Conservation (phyloP, 164 flowering plant species). For the Umbilicus rupestris region DNA sequence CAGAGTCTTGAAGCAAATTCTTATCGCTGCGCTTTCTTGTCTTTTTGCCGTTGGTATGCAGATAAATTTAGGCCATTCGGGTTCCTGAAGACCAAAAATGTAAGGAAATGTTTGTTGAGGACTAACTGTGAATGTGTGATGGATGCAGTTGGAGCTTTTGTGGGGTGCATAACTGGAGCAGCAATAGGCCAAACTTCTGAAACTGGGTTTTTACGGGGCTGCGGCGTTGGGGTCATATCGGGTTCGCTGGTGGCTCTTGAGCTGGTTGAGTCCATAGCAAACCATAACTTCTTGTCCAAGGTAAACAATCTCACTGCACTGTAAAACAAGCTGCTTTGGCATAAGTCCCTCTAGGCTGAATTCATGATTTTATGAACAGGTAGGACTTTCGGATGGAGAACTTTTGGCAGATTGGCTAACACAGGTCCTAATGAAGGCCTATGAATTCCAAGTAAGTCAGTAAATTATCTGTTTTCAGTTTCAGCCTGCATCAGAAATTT, state of each 20-base stretch:
- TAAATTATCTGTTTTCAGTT: not conserved
- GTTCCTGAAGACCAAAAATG: not conserved
- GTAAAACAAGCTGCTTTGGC: not conserved
- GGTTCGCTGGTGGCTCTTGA: not conserved
- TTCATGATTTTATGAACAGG: not conserved
- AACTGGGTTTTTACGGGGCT: slow-evolving; percentile 2
- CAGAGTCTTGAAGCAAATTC: not conserved
- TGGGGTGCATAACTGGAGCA: slow-evolving; percentile 5
- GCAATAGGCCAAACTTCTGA: slow-evolving; percentile 1
- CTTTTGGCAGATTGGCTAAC: not conserved
- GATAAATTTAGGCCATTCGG: not conserved
- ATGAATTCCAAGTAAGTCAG: slow-evolving; percentile 3
- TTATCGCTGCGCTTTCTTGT: not conserved
- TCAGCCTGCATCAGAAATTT: not conserved
- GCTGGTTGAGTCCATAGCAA: not conserved
- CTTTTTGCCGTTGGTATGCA: not conserved
- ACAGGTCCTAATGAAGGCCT: not conserved
- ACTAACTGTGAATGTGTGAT: not conserved
- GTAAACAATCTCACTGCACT: too few relatives aligned
- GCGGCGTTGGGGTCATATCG: not conserved
- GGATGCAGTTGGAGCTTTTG: slow-evolving; percentile 2
- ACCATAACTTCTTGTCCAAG: slow-evolving; percentile 4
- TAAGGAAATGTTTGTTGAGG: not conserved
- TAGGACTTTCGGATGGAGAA: not conserved
- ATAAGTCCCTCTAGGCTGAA: not conserved